Percentiles rank a stretch among this genome's conserved stretches.
Conservation (phyloP, 257 asterid species). For the Solanum neorickii region DNA sequence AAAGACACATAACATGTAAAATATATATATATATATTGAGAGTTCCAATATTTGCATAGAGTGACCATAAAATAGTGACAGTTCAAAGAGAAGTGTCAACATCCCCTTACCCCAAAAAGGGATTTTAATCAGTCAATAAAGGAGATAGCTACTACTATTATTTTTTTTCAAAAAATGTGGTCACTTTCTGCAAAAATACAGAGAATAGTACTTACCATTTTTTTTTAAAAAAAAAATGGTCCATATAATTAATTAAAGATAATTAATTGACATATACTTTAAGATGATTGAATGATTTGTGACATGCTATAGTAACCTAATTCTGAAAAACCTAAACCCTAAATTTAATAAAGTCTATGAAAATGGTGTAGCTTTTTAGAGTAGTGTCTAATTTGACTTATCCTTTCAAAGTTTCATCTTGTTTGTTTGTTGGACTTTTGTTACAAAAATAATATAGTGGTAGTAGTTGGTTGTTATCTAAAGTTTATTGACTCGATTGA, state of each 20-base stretch:
- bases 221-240: background rate
- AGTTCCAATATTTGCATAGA: background rate
- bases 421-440: background rate
- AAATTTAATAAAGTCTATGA: background rate
- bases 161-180: background rate
- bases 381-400: background rate
- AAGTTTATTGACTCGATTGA: background rate
- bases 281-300: background rate
- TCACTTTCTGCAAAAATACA: background rate
- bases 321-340: background rate
- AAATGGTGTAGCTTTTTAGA: background rate
- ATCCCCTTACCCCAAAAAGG: background rate
- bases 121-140: background rate
- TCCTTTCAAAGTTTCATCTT: background rate
- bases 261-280: background rate
- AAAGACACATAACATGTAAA: background rate
- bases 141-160: background rate
- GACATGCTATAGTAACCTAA: background rate
- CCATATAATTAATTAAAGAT: background rate
- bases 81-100: background rate
- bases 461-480: background rate
- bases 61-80: background rate
- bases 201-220: background rate
- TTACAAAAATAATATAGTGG: background rate
- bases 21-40: background rate